Conservation (phyloP, 805 yeast species). For the Candida berthetii region DNA sequence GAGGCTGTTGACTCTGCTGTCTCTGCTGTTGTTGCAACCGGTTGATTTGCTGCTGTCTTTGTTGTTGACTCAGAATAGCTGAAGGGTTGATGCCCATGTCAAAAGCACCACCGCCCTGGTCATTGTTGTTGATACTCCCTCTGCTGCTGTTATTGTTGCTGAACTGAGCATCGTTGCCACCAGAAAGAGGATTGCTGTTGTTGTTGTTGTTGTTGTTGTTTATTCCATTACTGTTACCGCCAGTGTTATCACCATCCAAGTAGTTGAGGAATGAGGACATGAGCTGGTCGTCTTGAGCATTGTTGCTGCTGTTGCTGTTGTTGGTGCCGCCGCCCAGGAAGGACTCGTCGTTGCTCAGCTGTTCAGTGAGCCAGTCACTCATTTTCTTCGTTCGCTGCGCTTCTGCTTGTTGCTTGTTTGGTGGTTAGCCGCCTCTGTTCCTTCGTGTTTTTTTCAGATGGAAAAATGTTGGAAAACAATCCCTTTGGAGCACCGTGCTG, state of each 20-base stretch:
- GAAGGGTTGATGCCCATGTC: constrained; percentile 13
- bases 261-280: constrained; percentile 46
- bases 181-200: constrained; percentile 1
- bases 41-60: constrained; percentile 8
- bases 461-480: too few relatives aligned
- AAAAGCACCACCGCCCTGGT: not conserved
- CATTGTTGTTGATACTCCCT: constrained; percentile 1
- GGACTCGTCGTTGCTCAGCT: constrained; percentile 16
- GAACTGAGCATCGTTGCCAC: constrained; percentile 1
- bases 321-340: constrained; percentile 7
- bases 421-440: not conserved
- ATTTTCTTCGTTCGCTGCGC: constrained; percentile 3
- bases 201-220: constrained; percentile 18
- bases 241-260: constrained; percentile 26
- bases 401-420: not conserved
- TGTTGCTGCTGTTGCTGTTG: constrained; percentile 11
- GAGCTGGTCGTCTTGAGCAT: constrained; percentile 14
- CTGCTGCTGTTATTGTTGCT: not conserved
- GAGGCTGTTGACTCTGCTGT: not conserved
- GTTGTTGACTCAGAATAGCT: constrained; percentile 12
- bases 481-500: too few relatives aligned
- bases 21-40: constrained; percentile 1
- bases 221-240: constrained; percentile 3
- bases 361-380: constrained; percentile 22
- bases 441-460: too few relatives aligned